phyloP scores from a whole-genome alignment of 352 stramenopile species.

The Pythium sp. region DNA sequence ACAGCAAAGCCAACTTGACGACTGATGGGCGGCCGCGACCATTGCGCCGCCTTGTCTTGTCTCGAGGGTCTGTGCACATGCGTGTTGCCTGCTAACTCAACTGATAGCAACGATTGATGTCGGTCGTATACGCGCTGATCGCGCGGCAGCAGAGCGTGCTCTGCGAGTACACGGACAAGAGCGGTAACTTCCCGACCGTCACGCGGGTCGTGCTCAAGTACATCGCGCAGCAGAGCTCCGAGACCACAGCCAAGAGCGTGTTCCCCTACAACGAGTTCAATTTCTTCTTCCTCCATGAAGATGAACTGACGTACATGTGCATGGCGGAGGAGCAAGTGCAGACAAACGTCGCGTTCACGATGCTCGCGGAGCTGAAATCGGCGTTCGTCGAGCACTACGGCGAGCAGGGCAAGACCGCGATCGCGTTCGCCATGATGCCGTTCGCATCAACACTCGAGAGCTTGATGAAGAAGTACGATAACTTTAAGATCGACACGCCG shows the following conservation, averaged over 20 bases:
- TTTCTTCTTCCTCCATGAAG: slow-evolving; percentile 78
- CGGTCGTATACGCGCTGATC: slow-evolving; percentile 72
- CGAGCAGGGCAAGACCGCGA: slow-evolving; percentile 59
- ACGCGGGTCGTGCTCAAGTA: slow-evolving; percentile 74
- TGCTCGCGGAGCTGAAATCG: slow-evolving; percentile 65
- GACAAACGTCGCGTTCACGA: slow-evolving; percentile 66
- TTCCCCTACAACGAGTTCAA: slow-evolving; percentile 79
- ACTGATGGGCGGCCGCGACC: slow-evolving; percentile 7
- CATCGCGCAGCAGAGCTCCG: slow-evolving; percentile 49
- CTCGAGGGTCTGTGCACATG: not conserved
- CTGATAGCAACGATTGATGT: slow-evolving; percentile 38
- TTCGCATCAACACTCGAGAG: slow-evolving; percentile 59
- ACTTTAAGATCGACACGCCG: slow-evolving; percentile 76
- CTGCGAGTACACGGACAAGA: slow-evolving; percentile 74
- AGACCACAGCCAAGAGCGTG: slow-evolving; percentile 41
- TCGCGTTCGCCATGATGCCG: slow-evolving; percentile 64
- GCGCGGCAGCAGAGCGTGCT: slow-evolving; percentile 72
- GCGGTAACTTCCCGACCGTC: slow-evolving; percentile 74
- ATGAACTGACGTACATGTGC: slow-evolving; percentile 79
- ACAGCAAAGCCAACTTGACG: not conserved
- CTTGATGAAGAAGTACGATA: slow-evolving; percentile 86
- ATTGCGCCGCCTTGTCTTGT: slow-evolving; percentile 5
- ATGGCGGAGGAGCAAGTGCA: slow-evolving; percentile 81
- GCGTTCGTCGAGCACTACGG: slow-evolving; percentile 65
- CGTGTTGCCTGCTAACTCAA: slow-evolving; percentile 10